These are phyloP conservation scores for Zygotorulaspora sp. DNA, from an alignment of 805 yeast species.

Conservation along the genomic window DNA sequence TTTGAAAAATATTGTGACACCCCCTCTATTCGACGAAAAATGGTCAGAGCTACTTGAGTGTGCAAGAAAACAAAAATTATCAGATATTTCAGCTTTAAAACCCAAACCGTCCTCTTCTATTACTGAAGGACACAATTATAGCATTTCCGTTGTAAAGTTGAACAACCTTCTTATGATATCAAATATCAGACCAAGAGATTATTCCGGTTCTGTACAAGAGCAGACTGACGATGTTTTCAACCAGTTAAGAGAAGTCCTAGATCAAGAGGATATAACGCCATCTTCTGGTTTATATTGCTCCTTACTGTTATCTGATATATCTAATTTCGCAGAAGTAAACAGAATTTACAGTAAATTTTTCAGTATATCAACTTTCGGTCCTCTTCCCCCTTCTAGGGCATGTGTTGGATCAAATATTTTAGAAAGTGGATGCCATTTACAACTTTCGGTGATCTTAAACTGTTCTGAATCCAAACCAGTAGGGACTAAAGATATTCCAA, in stretches of 20 bases:
- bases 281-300: conserved; percentile 56
- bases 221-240: conserved; percentile 51
- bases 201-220: conserved; percentile 29
- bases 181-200: conserved; percentile 38
- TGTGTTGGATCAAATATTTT: conserved; percentile 65
- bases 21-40: conserved; percentile 18
- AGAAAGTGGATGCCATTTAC: conserved; percentile 25
- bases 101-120: neutral
- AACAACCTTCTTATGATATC: conserved; percentile 41
- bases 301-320: conserved; percentile 60
- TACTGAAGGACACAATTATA: too few species aligned
- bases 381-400: conserved; percentile 83
- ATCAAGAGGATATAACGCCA: conserved; percentile 32
- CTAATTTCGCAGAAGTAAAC: conserved; percentile 58
- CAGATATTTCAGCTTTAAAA: conserved; percentile 15
- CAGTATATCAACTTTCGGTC: conserved; percentile 34
- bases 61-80: neutral
- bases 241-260: conserved; percentile 39
- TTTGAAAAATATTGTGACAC: conserved; percentile 38
- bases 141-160: conserved; percentile 17
- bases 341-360: conserved; percentile 54
- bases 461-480: conserved; percentile 15
- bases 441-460: conserved; percentile 57
- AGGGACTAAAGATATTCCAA: neutral
- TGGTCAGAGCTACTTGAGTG: conserved; percentile 22